A percentile compares a stretch with the other conserved stretches of the same genome.
Conservation (phyloP, 2,329 filamentous ascomycete species). For the Alternaria sp. region DNA sequence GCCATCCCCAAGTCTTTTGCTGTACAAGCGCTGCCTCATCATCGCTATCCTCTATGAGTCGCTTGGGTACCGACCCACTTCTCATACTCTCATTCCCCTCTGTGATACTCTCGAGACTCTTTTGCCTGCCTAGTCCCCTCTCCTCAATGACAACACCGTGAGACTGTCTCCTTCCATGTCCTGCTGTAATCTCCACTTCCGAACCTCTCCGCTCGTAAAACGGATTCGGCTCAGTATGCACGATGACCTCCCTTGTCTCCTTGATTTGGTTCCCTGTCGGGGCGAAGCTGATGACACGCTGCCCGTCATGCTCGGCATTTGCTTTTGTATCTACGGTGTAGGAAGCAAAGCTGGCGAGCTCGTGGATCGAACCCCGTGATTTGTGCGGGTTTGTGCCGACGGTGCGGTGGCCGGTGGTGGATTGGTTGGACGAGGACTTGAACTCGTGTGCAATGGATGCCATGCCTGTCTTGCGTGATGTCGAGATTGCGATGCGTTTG, state of each 20-base stretch:
- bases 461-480: conserved; percentile 36
- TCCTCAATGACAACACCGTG: conserved; percentile 15
- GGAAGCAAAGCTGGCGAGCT: conserved; percentile 31
- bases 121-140: conserved; percentile 10
- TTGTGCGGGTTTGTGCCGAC: not conserved
- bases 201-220: conserved; percentile 15
- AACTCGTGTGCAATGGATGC: conserved; percentile 37
- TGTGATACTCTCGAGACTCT: conserved; percentile 31
- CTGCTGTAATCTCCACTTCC: conserved; percentile 17
- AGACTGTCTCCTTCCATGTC: conserved; percentile 6
- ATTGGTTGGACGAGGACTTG: conserved; percentile 34
- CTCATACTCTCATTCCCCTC: conserved; percentile 32
- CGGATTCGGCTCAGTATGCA: conserved; percentile 33
- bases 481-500: conserved; percentile 45
- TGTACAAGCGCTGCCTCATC: conserved; percentile 31
- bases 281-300: conserved; percentile 26
- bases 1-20: conserved; percentile 11
- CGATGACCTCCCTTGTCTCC: conserved; percentile 35
- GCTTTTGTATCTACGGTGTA: conserved; percentile 22
- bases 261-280: conserved; percentile 40
- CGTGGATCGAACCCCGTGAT: conserved; percentile 28
- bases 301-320: not conserved
- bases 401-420: conserved; percentile 20
- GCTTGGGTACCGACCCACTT: conserved; percentile 21
- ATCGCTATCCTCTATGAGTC: conserved; percentile 24